Evolutionary conservation across 2,329 filamentous ascomycete species (phyloP).

Genomic region (Stemphylium vesicarium): DNA sequence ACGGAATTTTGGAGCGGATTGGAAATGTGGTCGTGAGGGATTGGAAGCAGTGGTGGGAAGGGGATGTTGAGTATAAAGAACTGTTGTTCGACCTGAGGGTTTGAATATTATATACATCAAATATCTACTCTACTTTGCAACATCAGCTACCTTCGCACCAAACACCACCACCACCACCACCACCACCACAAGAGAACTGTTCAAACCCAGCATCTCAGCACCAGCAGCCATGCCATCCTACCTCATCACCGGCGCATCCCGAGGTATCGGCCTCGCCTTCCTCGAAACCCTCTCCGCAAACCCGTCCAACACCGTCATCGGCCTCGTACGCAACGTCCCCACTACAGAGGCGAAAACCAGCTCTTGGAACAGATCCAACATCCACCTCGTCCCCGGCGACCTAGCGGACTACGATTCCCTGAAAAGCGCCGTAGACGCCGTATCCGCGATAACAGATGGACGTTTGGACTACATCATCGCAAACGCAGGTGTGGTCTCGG

Average conservation of each 20-base stretch:
- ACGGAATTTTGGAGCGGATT: too few species aligned
- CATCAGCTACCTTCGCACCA: too few species aligned
- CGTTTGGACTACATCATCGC: slow-evolving; percentile 52
- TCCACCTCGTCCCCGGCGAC: slow-evolving; percentile 50
- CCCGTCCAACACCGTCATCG: slow-evolving; percentile 42
- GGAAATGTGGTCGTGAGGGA: too few species aligned
- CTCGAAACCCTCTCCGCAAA: slow-evolving; percentile 26
- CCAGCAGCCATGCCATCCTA: slow-evolving; percentile 36
- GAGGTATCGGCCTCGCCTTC: slow-evolving; percentile 37
- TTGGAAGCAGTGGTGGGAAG: too few species aligned
- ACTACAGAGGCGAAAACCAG: slow-evolving; percentile 13
- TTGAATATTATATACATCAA: too few species aligned
- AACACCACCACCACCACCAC: too few species aligned
- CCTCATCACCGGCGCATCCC: slow-evolving; percentile 41
- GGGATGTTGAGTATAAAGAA: too few species aligned
- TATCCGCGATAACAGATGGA: slow-evolving; percentile 43
- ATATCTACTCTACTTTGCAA: too few species aligned
- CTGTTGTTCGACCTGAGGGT: too few species aligned
- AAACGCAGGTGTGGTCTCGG: slow-evolving; percentile 44
- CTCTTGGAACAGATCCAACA: slow-evolving; percentile 31
- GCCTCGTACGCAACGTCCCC: slow-evolving; percentile 38
- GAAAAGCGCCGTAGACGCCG: slow-evolving; percentile 40
- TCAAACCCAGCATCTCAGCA: too few species aligned
- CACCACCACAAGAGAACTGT: too few species aligned
- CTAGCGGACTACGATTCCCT: slow-evolving; percentile 44